Percentiles rank a stretch among this genome's conserved stretches.
These are phyloP conservation scores for Aspergillus ustus DNA, from an alignment of 2,329 filamentous ascomycete species.

Conservation along the genomic window DNA sequence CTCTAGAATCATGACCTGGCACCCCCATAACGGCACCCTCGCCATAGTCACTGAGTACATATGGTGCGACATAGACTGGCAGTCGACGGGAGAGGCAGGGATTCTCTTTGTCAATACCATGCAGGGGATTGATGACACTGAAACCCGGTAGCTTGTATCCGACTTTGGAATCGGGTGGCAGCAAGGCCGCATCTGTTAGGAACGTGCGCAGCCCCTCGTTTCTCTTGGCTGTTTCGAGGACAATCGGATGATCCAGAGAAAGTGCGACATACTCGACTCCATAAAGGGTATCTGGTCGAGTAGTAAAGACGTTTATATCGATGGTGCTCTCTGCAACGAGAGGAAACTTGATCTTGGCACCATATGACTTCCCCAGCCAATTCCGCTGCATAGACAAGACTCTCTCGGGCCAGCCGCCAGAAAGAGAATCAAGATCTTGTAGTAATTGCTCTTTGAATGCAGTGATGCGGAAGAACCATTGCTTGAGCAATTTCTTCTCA, in stretches of 20 bases:
- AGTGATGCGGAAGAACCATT: slow-evolving; percentile 90
- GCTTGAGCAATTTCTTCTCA: slow-evolving; percentile 76
- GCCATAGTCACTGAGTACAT: slow-evolving; percentile 83
- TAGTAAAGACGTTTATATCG: slow-evolving; percentile 76
- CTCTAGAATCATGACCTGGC: slow-evolving; percentile 79
- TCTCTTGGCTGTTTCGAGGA: slow-evolving; percentile 61
- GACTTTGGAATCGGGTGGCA: slow-evolving; percentile 60
- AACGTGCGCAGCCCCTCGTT: slow-evolving; percentile 70
- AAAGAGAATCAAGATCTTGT: slow-evolving; percentile 69
- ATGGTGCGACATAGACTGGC: slow-evolving; percentile 81
- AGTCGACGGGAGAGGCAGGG: slow-evolving; percentile 51
- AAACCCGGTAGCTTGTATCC: slow-evolving; percentile 71
- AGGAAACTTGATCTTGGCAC: slow-evolving; percentile 73
- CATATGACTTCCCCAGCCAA: slow-evolving; percentile 81
- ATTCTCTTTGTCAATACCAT: slow-evolving; percentile 58
- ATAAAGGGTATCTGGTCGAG: slow-evolving; percentile 82
- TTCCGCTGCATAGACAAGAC: slow-evolving; percentile 84
- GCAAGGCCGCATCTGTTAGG: slow-evolving; percentile 59
- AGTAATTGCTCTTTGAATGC: slow-evolving; percentile 75
- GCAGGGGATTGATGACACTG: slow-evolving; percentile 68
- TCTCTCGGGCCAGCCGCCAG: slow-evolving; percentile 77
- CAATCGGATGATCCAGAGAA: slow-evolving; percentile 73
- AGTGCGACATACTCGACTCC: slow-evolving; percentile 85
- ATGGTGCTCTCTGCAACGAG: slow-evolving; percentile 49
- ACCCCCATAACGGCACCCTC: slow-evolving; percentile 92